Conservation (phyloP, 176 grass and related monocot genomes). For the Bromus sterilis region DNA sequence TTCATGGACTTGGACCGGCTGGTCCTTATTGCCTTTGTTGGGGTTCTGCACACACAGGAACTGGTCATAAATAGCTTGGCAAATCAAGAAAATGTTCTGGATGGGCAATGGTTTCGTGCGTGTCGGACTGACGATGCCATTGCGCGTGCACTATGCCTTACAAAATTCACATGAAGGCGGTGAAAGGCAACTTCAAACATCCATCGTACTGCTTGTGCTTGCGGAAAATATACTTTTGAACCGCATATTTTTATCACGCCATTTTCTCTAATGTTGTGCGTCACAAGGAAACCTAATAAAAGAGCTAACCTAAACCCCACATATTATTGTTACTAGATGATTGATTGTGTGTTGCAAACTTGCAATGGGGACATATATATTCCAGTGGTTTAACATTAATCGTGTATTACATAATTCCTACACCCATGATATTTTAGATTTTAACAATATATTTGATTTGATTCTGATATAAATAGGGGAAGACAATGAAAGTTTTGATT, state of each 20-base stretch:
- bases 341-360: too few species aligned
- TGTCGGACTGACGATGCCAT: neutral
- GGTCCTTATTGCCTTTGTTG: neutral
- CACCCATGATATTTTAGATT: too few species aligned
- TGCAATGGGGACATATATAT: too few species aligned
- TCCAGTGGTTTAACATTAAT: too few species aligned
- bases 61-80: neutral
- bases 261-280: neutral
- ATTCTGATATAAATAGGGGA: too few species aligned
- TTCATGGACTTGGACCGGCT: neutral
- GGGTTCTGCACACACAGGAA: neutral
- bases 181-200: neutral
- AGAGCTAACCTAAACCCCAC: too few species aligned
- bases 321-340: too few species aligned
- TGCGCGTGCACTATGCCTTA: neutral
- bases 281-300: neutral
- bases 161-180: neutral
- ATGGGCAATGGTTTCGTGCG: neutral
- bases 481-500: too few species aligned
- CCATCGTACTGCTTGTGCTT: neutral
- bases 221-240: neutral
- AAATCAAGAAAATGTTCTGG: neutral
- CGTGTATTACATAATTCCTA: too few species aligned
- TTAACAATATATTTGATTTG: too few species aligned
- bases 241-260: neutral